Evolutionary conservation across 768 basidiomycete genomes (phyloP).

Genomic region (Pleurotus eryngii): DNA sequence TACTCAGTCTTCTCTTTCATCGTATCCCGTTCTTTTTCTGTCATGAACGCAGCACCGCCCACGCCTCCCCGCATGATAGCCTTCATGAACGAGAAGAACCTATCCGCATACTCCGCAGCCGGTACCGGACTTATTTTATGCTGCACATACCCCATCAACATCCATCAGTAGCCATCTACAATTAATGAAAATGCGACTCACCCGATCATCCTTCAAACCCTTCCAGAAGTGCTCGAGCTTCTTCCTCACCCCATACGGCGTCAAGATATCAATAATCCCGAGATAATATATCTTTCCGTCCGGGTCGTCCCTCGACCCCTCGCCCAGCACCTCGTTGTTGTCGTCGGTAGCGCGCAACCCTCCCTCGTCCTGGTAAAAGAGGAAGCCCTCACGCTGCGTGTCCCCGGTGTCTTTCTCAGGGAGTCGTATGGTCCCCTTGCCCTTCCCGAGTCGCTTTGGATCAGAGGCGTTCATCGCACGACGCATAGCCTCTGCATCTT

Average conservation of each 20-base stretch:
- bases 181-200: slow-evolving; percentile 42
- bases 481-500: slow-evolving; percentile 84
- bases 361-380: slow-evolving; percentile 97
- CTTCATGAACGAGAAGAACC: slow-evolving; percentile 87
- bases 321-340: slow-evolving; percentile 43
- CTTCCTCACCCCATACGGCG: slow-evolving; percentile 80
- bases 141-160: slow-evolving; percentile 35
- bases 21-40: slow-evolving; percentile 15
- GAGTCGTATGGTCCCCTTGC: slow-evolving; percentile 43
- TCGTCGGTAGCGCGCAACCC: slow-evolving; percentile 91
- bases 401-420: slow-evolving; percentile 63
- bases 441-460: slow-evolving; percentile 60
- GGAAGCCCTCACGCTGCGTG: slow-evolving; percentile 67
- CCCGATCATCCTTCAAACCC: slow-evolving; percentile 80
- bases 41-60: slow-evolving; percentile 47
- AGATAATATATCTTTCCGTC: slow-evolving; percentile 87
- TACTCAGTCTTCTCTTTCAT: neutral
- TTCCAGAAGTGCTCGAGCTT: slow-evolving; percentile 90
- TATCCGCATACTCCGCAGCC: slow-evolving; percentile 80
- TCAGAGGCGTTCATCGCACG: slow-evolving; percentile 84
- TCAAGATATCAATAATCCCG: slow-evolving; percentile 95
- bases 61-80: slow-evolving; percentile 82
- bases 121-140: slow-evolving; percentile 95
- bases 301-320: slow-evolving; percentile 14
- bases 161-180: slow-evolving; percentile 6